Evolutionary conservation across 2,329 filamentous ascomycete species (phyloP).

Genomic region (Neopestalotiopsis sp.): DNA sequence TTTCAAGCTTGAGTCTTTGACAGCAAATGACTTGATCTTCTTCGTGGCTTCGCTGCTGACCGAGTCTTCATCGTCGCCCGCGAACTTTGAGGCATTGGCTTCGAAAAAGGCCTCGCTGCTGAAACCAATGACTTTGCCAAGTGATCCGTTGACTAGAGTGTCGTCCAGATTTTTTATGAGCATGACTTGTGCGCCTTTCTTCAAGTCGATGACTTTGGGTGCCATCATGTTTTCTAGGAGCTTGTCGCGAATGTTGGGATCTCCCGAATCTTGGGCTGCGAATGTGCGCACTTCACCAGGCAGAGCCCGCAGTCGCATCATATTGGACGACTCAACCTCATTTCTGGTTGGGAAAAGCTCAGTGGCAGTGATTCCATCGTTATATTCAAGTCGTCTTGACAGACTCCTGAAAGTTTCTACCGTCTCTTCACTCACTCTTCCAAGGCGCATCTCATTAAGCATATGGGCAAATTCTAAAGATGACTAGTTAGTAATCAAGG

Average conservation of each 20-base stretch:
- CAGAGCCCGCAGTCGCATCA: conserved; percentile 72
- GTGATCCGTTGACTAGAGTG: conserved; percentile 88
- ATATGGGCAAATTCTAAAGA: conserved; percentile 80
- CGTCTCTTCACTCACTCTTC: conserved; percentile 77
- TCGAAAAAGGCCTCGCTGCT: conserved; percentile 58
- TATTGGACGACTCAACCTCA: conserved; percentile 90
- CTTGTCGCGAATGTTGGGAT: conserved; percentile 73
- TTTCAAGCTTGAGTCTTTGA: conserved; percentile 47
- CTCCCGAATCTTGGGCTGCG: conserved; percentile 78
- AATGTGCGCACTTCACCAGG: conserved; percentile 72
- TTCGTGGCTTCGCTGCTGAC: conserved; percentile 49
- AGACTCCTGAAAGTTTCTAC: conserved; percentile 78
- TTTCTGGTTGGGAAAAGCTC: conserved; percentile 90
- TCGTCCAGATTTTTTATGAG: conserved; percentile 99
- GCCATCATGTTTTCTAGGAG: conserved; percentile 92
- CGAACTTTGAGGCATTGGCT: conserved; percentile 39
- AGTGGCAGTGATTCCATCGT: conserved; percentile 80
- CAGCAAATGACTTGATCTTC: conserved; percentile 59
- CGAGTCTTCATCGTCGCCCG: conserved; percentile 46
- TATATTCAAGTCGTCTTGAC: conserved; percentile 71
- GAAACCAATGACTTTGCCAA: conserved; percentile 84
- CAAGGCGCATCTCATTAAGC: conserved; percentile 97
- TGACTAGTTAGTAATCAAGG: too few relatives aligned
- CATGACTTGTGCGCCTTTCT: conserved; percentile 96
- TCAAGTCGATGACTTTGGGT: conserved; percentile 77